phyloP scores from a whole-genome alignment of 441 rosid species.

The Erodium texanum region DNA sequence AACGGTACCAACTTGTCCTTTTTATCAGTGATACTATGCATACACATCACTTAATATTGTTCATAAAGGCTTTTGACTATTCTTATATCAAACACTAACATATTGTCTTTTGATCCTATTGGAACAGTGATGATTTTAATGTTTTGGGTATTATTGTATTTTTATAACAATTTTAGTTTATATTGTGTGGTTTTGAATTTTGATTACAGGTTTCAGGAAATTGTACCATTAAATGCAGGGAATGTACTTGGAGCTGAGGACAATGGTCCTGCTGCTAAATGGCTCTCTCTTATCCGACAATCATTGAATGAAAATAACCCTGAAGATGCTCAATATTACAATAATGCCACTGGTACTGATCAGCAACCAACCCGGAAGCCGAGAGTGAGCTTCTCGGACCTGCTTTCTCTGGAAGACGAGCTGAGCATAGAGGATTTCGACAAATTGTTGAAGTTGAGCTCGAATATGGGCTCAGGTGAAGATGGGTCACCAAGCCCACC shows the following conservation, averaged over 20 bases:
- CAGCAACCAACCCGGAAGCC: slow-evolving; percentile 20
- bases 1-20: not conserved
- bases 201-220: slow-evolving; percentile 56
- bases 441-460: slow-evolving; percentile 18
- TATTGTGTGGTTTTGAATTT: not conserved
- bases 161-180: no score
- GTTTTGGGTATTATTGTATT: no score
- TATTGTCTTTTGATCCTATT: no score
- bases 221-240: slow-evolving; percentile 68
- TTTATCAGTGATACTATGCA: no score
- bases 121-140: not conserved
- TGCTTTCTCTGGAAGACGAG: slow-evolving; percentile 39
- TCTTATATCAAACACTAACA: no score
- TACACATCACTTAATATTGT: no score
- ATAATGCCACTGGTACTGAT: slow-evolving; percentile 13
- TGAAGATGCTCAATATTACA: not conserved
- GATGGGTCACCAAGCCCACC: slow-evolving; percentile 24
- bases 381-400: slow-evolving; percentile 48
- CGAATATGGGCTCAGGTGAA: no score
- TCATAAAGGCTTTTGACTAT: not conserved
- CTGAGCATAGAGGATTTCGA: slow-evolving; percentile 26
- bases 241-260: slow-evolving; percentile 67
- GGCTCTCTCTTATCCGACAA: slow-evolving; percentile 48
- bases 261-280: slow-evolving; percentile 46
- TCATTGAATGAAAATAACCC: not conserved